Evolutionary conservation across 148 eudicot genomes (phyloP), one percentile per base, ranked within the genome.

Genomic region (Camellia lanceoleosa): DNA sequence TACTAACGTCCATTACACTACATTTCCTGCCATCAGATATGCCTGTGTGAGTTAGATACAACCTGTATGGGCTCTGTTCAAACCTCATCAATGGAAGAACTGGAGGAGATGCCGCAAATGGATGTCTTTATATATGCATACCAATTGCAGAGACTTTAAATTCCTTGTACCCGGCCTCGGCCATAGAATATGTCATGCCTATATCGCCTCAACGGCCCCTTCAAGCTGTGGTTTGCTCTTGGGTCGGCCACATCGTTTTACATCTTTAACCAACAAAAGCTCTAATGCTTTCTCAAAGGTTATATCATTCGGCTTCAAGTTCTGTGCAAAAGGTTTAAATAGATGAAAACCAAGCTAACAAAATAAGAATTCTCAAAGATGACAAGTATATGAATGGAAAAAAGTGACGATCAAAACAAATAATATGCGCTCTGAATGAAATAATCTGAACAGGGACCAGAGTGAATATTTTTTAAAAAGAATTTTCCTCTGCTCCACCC

Each of bases 211-310:
- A 49, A 80, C 30, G n/a, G 82, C 83, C 79, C 84, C 89, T 80
- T 82, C 85, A 74, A 67, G 73, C 83, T 64, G 86, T 13, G 66
- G 59, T 74, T 81, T 74, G 61, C 85, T 87, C 91, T 90, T 89
- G 13, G 93, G 91, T 71, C 94, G 88, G 23, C 98, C 97, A 78
- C 85, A 73, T 80, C 54, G 49, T 82, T 76, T 91, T n/a, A 87
- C 94, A 42, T 86, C 82, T 19, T 85, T 78, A 75, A 92, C 68
- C 44, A 67, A 16, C 71, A 95, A 87, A 72, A 93, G 80, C 85
- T 87, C 78, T 84, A 95, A 38, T 64, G 97, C 99, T 89, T 88
- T 88, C 82, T 89, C 91, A 76, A 95, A 73, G 71, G 88, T 88
- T 66, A 95, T 80, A 56, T 86, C 86, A 42, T 18, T 71, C 13